These are phyloP conservation scores for Wilcoxina mikolae DNA, from an alignment of 495 filamentous ascomycete species.

Conservation along the genomic window DNA sequence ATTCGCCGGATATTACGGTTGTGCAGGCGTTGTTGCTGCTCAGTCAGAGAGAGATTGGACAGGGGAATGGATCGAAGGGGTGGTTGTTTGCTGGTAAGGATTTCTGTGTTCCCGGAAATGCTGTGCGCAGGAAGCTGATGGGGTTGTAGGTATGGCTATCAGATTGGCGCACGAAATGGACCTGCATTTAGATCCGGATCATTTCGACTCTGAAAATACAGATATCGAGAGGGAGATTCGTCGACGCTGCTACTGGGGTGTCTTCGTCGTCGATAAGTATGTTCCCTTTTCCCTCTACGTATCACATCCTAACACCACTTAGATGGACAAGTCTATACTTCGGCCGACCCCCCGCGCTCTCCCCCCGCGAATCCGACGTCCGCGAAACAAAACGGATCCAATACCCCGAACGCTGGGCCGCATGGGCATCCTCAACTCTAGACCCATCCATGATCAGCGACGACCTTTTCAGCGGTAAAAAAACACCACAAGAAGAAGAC, in stretches of 20 bases:
- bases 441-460: constrained; percentile 1
- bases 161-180: constrained; percentile 20
- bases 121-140: too few species aligned
- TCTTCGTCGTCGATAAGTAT: constrained; percentile 29
- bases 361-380: constrained; percentile 29
- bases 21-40: constrained; percentile 28
- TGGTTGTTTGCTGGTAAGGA: constrained; percentile 31
- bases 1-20: constrained; percentile 29
- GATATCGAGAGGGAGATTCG: constrained; percentile 28
- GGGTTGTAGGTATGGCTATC: background rate
- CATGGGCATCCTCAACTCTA: background rate
- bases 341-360: constrained; percentile 28
- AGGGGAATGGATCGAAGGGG: constrained; percentile 27
- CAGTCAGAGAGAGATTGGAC: constrained; percentile 28
- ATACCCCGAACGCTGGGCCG: constrained; percentile 8
- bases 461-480: constrained; percentile 1
- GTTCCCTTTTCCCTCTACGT: background rate
- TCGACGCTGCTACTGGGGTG: constrained; percentile 29
- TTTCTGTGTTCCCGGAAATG: constrained; percentile 13
- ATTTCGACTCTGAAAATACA: constrained; percentile 26
- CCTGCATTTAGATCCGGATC: constrained; percentile 30
- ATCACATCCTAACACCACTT: background rate
- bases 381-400: constrained; percentile 26
- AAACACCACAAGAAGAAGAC: constrained; percentile 27
- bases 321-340: constrained; percentile 26